These are phyloP conservation scores for Beauveria sp. DNA, from an alignment of 2,329 filamentous ascomycete genomes.

Conservation along the genomic window DNA sequence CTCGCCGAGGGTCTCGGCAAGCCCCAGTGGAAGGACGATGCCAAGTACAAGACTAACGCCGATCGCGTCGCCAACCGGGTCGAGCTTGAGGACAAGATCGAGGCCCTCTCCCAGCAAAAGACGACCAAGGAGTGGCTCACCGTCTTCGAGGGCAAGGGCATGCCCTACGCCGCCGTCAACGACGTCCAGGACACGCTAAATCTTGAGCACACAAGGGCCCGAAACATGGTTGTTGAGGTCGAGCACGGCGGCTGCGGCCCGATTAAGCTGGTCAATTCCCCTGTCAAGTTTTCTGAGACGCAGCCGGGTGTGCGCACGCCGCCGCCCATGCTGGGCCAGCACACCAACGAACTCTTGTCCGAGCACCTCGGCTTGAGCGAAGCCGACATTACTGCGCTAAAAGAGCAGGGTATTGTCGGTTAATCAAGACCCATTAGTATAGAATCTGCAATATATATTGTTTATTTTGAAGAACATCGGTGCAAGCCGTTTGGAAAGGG, in stretches of 20 bases:
- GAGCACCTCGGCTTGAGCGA: slow-evolving; percentile 54
- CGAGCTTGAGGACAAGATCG: slow-evolving; percentile 71
- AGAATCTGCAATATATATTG: not conserved
- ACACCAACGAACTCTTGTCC: slow-evolving; percentile 69
- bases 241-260: slow-evolving; percentile 77
- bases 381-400: slow-evolving; percentile 54
- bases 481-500: not conserved
- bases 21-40: slow-evolving; percentile 52
- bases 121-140: slow-evolving; percentile 85
- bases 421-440: slow-evolving; percentile 21
- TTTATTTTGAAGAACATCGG: not conserved
- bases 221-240: slow-evolving; percentile 84
- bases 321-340: slow-evolving; percentile 80
- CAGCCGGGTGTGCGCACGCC: slow-evolving; percentile 67
- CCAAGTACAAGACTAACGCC: slow-evolving; percentile 54
- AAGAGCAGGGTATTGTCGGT: slow-evolving; percentile 57
- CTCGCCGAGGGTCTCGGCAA: slow-evolving; percentile 52
- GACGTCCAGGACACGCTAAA: slow-evolving; percentile 79
- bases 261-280: slow-evolving; percentile 86
- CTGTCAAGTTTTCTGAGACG: slow-evolving; percentile 86
- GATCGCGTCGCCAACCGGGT: slow-evolving; percentile 62
- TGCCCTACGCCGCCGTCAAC: slow-evolving; percentile 91
- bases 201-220: slow-evolving; percentile 75
- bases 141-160: slow-evolving; percentile 78
- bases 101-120: slow-evolving; percentile 62